Evolutionary conservation across 192 early-diverging fungal species (phyloP), one percentile per base, ranked within the genome.

Genomic region (Obelidium mucronatum): DNA sequence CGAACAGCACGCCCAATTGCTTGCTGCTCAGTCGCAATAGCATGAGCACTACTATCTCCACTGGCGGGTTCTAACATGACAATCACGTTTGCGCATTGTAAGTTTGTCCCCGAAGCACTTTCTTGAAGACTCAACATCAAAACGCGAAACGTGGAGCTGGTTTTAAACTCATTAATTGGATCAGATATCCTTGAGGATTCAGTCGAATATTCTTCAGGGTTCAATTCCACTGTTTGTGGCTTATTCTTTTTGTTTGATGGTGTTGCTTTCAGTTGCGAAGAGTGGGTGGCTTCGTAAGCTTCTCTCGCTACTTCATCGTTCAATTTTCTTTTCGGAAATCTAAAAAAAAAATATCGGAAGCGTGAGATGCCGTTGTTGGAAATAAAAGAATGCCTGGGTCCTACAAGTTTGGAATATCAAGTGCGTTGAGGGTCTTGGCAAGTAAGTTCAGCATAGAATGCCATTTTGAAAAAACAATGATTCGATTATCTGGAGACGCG

Each of bases 401-500:
- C 58, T 36, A 72, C 69, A 72, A 59, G 35, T 72, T 72, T 11
- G 55, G 69, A 36, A 72, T 72, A 22, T 26, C 30, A 33, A 72
- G 54, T 1, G 36, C 19, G 17, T 59, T 72, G 6, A 72, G 34
- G 2, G 69, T 58, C 52, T 59, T 55, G 8, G 69, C 52, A 51
- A 72, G 22, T 54, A 72, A 37, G 58, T 55, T 54, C 53, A 72
- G 30, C 69, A 72, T 72, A 5, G 69, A 54, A 54, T 72, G 69
- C 69, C 69, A 72, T 58, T 72, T 72, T 35, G 69, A 72, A 72
- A 72, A 72, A 13, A 72, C 55, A 59, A 72, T 72, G 33, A 72
- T 72, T 6, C 55, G 52, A 11, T 54, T 72, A 34, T 72, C 39
- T 54, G 52, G 54, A n/a, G 69, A 72, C 1, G 28, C 69, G 39